Base-by-base conservation (phyloP, 371 early-diverging fungal species). In the Zopfochytrium polystomum region DNA sequence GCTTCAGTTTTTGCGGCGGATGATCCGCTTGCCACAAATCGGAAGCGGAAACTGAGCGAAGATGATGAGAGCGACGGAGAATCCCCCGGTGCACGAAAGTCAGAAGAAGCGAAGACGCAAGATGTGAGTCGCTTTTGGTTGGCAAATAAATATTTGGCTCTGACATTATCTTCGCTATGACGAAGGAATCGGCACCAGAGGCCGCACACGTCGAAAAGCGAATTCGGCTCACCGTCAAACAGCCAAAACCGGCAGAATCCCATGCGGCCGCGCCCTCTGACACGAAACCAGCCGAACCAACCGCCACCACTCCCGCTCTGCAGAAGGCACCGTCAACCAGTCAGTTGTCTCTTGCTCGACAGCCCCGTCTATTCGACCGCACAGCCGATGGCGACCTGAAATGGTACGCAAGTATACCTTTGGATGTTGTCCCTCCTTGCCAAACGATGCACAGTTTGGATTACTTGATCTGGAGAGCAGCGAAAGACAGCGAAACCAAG, bases 371-470 rank as follows among this genome's bases (percentile, higher is more conserved):
- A 31, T 75, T 74, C 55, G 75, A 74, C 26, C 51, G 54, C 9
- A 58, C 57, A 1, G 64, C 60, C 22, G 71, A 70, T n/a, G 67
- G 70, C 9, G 46, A 67, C 18, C 15, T 76, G 35, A 74, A 73
- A 52, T 79, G 79, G 79, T 79, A 63, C 62, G 57, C 76, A 2
- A 66, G 71, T 3, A 70, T 72, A 7, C 79, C 79, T 26, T 38
- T 79, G 3, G 64, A 79, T 56, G 65, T 79, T 38, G 56, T 74
- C 20, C 48, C 48, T 9, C 48, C 38, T 7, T 18, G 18, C 18
- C 38, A 38, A 18, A 18, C 38, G 38, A 11, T 18, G 18, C 38
- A 38, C 38, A 38, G 38, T 18, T 18, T 38, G 11, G 11, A 38
- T 7, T 38, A 38, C 18, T 11, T 38, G 7, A 7, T 11, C 11